Evolutionary conservation across 805 yeast species (phyloP), one percentile per base, ranked within the genome.

Genomic region (Kodamaea kakaduensis): DNA sequence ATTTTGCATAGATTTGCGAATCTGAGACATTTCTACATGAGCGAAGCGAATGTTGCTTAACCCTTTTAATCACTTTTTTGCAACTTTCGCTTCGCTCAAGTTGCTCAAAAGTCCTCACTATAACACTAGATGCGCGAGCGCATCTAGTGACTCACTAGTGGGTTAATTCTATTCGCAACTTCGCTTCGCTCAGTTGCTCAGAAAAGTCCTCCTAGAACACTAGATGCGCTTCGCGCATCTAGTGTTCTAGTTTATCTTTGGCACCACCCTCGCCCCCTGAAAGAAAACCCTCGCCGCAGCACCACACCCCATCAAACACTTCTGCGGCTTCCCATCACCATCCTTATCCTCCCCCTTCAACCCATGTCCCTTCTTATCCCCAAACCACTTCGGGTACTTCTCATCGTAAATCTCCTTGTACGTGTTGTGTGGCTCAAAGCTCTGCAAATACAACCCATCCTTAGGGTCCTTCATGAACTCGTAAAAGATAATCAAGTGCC

Each of bases 201-300:
- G n/a, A n/a, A n/a, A n/a, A n/a, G n/a, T n/a, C n/a, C n/a, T n/a
- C n/a, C n/a, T n/a, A n/a, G n/a, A n/a, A n/a, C n/a, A n/a, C n/a
- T n/a, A n/a, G n/a, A n/a, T n/a, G n/a, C n/a, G n/a, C n/a, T n/a
- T n/a, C n/a, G n/a, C n/a, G n/a, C 16, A 25, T n/a, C 9, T 14
- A 9, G 16, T 10, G 6, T 30, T 20, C 13, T 17, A 16, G 24
- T 59, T n/a, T n/a, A n/a, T 50, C 30, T 50, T 46, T 6, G 66
- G 64, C 10, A 67, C 58, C 1, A 77, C 59, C 46, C 86, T 63
- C 5, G 81, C 85, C 25, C 78, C 79, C 55, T 80, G 84, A 58
- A 78, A 75, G 58, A 79, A 80, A 3, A 75, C 69, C 48, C 86
- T 69, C 3, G 86, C 85, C 7, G 86, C 87, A 10, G 84, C 64